phyloP scores from a whole-genome alignment of 441 rosid species.

The Rhodomyrtus psidioides region DNA sequence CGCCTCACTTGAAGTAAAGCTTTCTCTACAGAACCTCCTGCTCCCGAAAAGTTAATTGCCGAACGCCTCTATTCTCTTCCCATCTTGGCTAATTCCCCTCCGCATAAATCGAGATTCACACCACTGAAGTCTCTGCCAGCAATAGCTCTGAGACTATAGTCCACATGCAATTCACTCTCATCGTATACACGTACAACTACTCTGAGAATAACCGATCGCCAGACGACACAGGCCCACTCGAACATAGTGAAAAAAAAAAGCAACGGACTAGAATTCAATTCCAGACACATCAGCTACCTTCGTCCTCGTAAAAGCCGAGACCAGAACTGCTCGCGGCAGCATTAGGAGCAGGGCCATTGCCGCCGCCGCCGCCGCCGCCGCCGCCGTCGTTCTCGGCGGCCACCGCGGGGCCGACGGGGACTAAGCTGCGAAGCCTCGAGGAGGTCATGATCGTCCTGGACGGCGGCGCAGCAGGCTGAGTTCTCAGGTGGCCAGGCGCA shows the following conservation, averaged over 20 bases:
- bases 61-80: not conserved
- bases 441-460: slow-evolving; percentile 18
- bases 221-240: not conserved
- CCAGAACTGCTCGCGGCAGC: not conserved
- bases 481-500: slow-evolving; percentile 16
- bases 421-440: slow-evolving; percentile 36
- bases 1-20: not conserved
- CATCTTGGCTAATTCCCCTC: not conserved
- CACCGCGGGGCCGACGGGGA: slow-evolving; percentile 21
- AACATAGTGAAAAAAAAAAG: not conserved
- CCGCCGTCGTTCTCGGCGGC: slow-evolving; percentile 39
- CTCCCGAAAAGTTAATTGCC: not conserved
- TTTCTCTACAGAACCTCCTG: not conserved
- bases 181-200: not conserved
- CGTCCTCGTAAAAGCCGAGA: slow-evolving; percentile 26
- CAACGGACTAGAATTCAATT: not conserved
- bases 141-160: too few species aligned
- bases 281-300: slow-evolving; percentile 27
- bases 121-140: not conserved
- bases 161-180: not conserved
- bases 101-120: not conserved
- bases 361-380: slow-evolving; percentile 34
- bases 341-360: slow-evolving; percentile 23
- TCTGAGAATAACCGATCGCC: not conserved
- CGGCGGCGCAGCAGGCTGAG: slow-evolving; percentile 11